Conservation (phyloP, 2,329 filamentous ascomycete genomes). For the Colletotrichum abscissum region DNA sequence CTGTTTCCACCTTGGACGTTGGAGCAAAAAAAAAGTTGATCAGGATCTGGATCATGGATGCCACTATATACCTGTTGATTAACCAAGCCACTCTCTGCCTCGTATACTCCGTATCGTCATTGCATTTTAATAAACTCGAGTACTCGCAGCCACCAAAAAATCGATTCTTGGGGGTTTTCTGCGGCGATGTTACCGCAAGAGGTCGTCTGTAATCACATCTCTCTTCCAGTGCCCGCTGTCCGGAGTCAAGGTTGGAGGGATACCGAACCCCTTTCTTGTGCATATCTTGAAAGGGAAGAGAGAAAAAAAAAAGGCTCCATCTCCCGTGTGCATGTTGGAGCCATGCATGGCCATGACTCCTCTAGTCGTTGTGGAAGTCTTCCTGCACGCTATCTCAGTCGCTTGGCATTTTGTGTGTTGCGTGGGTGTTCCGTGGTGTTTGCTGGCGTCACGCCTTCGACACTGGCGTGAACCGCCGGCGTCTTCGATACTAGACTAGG, state of each 20-base stretch:
- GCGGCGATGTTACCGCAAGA: background rate
- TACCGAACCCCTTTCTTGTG: constrained; percentile 11
- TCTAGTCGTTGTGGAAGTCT: background rate
- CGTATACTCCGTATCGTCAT: constrained; percentile 19
- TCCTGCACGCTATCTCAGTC: background rate
- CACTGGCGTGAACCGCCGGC: background rate
- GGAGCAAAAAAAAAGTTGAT: background rate
- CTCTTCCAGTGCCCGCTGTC: background rate
- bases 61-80: background rate
- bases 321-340: constrained; percentile 13
- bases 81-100: constrained; percentile 15
- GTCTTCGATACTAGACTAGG: background rate
- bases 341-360: constrained; percentile 5
- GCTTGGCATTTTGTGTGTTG: background rate
- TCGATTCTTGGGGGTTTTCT: background rate
- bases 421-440: background rate
- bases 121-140: background rate
- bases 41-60: constrained; percentile 3
- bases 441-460: constrained; percentile 5
- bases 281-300: background rate
- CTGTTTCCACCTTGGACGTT: constrained; percentile 10
- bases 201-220: background rate
- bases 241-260: background rate
- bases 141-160: background rate
- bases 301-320: background rate